These are phyloP conservation scores for Tilletia caries DNA, from an alignment of 1,284 basidiomycete genomes.

Conservation along the genomic window DNA sequence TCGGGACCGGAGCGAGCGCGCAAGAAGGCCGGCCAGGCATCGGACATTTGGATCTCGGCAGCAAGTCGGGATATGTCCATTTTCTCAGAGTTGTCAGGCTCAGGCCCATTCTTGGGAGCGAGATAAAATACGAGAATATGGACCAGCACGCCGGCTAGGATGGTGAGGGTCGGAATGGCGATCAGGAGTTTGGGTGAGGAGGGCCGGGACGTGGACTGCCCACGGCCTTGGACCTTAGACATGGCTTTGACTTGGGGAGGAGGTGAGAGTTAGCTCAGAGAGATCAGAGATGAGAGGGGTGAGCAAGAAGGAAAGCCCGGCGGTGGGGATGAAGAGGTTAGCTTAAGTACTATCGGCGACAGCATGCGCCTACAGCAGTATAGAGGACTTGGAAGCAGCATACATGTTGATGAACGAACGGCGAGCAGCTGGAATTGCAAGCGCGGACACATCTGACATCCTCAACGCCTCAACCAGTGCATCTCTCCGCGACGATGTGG, in stretches of 20 bases:
- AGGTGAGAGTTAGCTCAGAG: not conserved
- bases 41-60: not conserved
- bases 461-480: no score
- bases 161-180: not conserved
- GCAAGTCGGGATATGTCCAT: not conserved
- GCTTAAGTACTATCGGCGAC: no score
- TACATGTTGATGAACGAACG: no score
- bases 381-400: no score
- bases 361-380: no score
- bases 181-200: not conserved
- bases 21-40: not conserved
- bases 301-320: conserved; percentile 30
- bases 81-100: not conserved
- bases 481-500: no score
- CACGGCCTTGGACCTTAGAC: no score
- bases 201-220: not conserved
- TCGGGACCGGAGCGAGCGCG: not conserved
- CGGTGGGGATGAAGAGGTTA: conserved; percentile 29
- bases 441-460: no score
- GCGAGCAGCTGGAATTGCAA: no score
- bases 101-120: not conserved
- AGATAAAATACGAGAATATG: not conserved
- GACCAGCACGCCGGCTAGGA: not conserved
- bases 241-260: not conserved
- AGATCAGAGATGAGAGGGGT: conserved; percentile 26